Base-by-base conservation (phyloP, 2,329 filamentous ascomycete species). In the Claviceps digitariae region DNA sequence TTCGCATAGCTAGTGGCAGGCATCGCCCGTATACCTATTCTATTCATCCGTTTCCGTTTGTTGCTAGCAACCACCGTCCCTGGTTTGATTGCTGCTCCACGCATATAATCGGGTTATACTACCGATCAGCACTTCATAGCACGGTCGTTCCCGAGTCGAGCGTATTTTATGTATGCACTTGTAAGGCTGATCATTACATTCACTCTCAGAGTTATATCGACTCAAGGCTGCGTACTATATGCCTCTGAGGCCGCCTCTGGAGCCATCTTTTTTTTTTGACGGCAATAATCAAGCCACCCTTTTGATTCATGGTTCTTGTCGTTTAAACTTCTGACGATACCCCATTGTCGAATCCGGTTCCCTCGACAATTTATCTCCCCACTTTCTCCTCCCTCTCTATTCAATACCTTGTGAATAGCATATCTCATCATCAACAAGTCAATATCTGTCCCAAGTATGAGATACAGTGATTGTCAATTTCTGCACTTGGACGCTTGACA, bases 151-250 rank as follows among this genome's bases (percentile, higher is more conserved):
- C 20, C 43, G 23, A 36, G n/a, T 36, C 44, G 36, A 38, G 38
- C 36, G 34, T 23, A 45, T 34, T 20, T 27, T 45, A n/a, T n/a
- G 27, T 51, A 9, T 47, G 20, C 36, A 21, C 31, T 48, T 45
- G 50, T 48, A 45, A 21, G 41, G 50, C 54, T 52, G 40, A 52
- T 55, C n/a, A 49, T 50, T n/a, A 50, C 5, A 49, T 25, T 38
- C 34, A 52, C 36, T 25, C 49, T 36, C 27, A 17, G n/a, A 50
- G n/a, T 13, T 23, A 38, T 34, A 38, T 47, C 27, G 27, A 29
- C 25, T 13, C 45, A 6, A 44, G 29, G 44, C 15, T 25, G 36
- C 13, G 29, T 36, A 31, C 31, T 48, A 5, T 34, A 38, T n/a
- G 12, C 43, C 17, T 23, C 49, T n/a, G 5, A 15, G 9, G 13